phyloP scores from a whole-genome alignment of 768 basidiomycete species.

The Megacollybia marginata region DNA sequence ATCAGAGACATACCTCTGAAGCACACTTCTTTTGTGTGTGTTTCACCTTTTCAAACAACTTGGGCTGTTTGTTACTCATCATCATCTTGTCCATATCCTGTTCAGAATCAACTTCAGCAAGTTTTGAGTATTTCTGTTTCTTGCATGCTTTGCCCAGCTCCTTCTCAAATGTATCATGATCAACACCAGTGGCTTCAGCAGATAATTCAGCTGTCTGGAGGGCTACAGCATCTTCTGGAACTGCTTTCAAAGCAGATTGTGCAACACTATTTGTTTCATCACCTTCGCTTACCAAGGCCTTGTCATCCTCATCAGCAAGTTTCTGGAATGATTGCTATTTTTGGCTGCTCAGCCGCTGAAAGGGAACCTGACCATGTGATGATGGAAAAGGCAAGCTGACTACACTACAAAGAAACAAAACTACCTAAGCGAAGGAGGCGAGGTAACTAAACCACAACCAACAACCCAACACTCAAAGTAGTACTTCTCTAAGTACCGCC shows the following conservation, averaged over 20 bases:
- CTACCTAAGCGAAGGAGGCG: too few relatives aligned
- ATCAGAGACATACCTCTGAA: slow-evolving; percentile 58
- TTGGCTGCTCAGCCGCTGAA: too few relatives aligned
- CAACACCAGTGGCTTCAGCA: slow-evolving; percentile 83
- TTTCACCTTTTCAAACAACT: slow-evolving; percentile 92
- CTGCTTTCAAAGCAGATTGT: slow-evolving; percentile 23
- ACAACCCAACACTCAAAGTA: too few relatives aligned
- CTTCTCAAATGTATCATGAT: slow-evolving; percentile 73
- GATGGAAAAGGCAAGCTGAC: too few relatives aligned
- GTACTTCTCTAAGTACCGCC: too few relatives aligned
- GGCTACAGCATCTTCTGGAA: slow-evolving; percentile 49
- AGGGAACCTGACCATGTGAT: too few relatives aligned
- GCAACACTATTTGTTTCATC: slow-evolving; percentile 13
- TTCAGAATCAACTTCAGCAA: slow-evolving; percentile 39
- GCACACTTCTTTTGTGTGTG: slow-evolving; percentile 71
- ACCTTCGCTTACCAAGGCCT: slow-evolving; percentile 25
- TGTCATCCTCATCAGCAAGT: slow-evolving; percentile 21
- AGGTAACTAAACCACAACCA: too few relatives aligned
- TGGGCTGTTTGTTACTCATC: slow-evolving; percentile 93
- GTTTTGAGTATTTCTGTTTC: slow-evolving; percentile 22
- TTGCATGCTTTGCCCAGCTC: slow-evolving; percentile 57
- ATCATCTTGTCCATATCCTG: slow-evolving; percentile 95
- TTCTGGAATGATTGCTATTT: too few relatives aligned
- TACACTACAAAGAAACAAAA: too few relatives aligned
- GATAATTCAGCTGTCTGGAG: slow-evolving; percentile 85